Conservation (phyloP, 2,329 filamentous ascomycete species). For the Aulographum hederae region DNA sequence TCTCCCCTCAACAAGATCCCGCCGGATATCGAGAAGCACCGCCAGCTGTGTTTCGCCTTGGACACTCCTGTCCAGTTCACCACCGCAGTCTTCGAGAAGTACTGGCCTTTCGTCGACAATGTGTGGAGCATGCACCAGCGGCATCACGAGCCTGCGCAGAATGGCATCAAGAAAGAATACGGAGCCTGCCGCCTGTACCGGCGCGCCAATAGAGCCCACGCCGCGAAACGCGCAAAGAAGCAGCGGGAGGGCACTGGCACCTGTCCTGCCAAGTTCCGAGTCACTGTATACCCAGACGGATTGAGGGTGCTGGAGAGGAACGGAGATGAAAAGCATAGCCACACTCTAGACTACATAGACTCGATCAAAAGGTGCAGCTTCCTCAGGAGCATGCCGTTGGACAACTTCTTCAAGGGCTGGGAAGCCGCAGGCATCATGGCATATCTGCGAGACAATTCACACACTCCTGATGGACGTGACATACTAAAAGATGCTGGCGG, state of each 20-base stretch:
- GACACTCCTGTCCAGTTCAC: not conserved
- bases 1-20: no score
- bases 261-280: slow-evolving; percentile 9
- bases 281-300: slow-evolving; percentile 9
- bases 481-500: slow-evolving; percentile 8
- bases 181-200: slow-evolving; percentile 9
- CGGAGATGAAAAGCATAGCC: slow-evolving; percentile 7
- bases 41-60: not conserved
- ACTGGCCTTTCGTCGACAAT: slow-evolving; percentile 9
- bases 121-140: slow-evolving; percentile 15
- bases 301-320: slow-evolving; percentile 7
- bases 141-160: not conserved
- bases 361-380: slow-evolving; percentile 8
- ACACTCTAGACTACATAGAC: slow-evolving; percentile 10
- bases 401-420: slow-evolving; percentile 9
- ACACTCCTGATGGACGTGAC: slow-evolving; percentile 4
- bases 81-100: not conserved
- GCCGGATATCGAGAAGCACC: no score
- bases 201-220: slow-evolving; percentile 5
- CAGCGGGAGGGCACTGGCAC: slow-evolving; percentile 6
- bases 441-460: slow-evolving; percentile 7
- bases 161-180: slow-evolving; percentile 7
- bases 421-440: slow-evolving; percentile 9
- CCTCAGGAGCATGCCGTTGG: slow-evolving; percentile 7
- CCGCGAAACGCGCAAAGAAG: slow-evolving; percentile 1